Base-by-base conservation (phyloP, 1,139 yeast species). In the Blastobotrys malaysiensis region DNA sequence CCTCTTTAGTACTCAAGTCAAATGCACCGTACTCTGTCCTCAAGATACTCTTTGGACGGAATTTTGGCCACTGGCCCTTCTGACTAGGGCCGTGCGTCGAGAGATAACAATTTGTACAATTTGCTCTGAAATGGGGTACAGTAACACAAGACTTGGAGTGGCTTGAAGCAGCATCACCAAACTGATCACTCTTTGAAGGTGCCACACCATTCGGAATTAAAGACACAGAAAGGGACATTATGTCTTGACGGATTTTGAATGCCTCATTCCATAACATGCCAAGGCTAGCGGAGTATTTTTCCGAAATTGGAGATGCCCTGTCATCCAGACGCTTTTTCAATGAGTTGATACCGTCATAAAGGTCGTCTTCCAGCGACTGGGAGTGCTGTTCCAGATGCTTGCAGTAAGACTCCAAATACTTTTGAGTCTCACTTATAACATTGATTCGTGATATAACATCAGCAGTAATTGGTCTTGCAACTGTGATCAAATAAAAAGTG, bases 41-140 rank as follows among this genome's bases (percentile, higher is more conserved):
- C 55, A 75, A 71, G 22, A 72, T 55, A 59, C 73, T 70, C 59
- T 82, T 56, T 46, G 49, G 50, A 9, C 39, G 39, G n/a, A n/a
- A 3, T 11, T 31, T 20, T 16, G 49, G 43, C 43, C 26, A 21
- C 3, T 26, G 36, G 3, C 43, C 22, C 36, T 22, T 22, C 13
- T 22, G 36, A 9, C 43, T 13, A 11, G 39, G 2, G n/a, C 39
- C 16, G 39, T 3, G 16, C 3, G 39, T 14, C 11, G 39, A 3
- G 16, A 11, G 5, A n/a, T 31, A 31, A n/a, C 16, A 16, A 31
- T n/a, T 26, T 6, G 13, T 5, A 7, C 9, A 14, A 13, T 16
- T 31, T 3, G 39, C n/a, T 16, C 16, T n/a, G 7, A 16, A 11
- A 9, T 22, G 26, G 26, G 46, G 46, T 5, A 9, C 26, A 3